phyloP scores from a whole-genome alignment of 148 eudicot genomes.

The Hydrangea macrophylla region DNA sequence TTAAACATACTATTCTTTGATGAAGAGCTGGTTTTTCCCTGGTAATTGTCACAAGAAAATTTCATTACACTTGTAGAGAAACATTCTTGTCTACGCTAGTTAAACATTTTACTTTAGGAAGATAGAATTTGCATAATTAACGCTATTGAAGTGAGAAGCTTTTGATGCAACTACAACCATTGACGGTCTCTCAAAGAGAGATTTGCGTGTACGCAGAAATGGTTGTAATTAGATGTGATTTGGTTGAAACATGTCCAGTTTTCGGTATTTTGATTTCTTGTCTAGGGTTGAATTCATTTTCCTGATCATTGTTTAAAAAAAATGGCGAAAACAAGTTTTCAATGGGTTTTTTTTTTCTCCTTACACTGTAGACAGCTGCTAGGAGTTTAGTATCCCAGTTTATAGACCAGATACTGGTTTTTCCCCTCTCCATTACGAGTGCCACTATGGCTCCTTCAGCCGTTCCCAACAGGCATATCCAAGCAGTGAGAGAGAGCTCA shows the following conservation, averaged over 20 bases:
- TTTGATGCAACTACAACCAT: neutral
- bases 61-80: no score
- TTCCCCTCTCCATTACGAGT: slow-evolving; percentile 76
- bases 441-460: slow-evolving; percentile 67
- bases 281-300: no score
- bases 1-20: neutral
- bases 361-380: slow-evolving; percentile 80
- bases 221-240: no score
- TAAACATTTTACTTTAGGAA: neutral
- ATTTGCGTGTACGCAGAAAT: neutral
- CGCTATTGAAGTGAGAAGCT: neutral
- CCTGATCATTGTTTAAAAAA: no score
- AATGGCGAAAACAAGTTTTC: neutral
- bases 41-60: neutral
- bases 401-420: slow-evolving; percentile 60
- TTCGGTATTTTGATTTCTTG: no score
- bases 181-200: neutral
- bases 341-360: slow-evolving; percentile 16
- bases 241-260: no score
- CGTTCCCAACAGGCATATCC: slow-evolving; percentile 85
- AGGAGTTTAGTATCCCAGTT: slow-evolving; percentile 66
- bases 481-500: slow-evolving; percentile 82
- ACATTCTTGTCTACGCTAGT: neutral
- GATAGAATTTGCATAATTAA: neutral
- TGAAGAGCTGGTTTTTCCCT: neutral